Conservation (phyloP, 768 basidiomycete species). For the Lactarius evosmus region DNA sequence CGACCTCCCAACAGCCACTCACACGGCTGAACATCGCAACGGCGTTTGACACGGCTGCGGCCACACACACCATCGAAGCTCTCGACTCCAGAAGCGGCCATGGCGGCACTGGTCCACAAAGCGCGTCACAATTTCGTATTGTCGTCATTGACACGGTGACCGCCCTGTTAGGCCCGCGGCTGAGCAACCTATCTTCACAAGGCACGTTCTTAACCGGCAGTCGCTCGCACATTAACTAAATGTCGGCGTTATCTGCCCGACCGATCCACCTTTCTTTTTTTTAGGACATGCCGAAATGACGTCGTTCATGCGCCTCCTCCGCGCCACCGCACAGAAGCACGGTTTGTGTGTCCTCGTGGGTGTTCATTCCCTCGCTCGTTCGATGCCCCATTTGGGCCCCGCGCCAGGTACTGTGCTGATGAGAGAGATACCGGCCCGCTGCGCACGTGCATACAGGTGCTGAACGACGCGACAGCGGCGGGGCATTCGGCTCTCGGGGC, state of each 20-base stretch:
- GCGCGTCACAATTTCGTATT: constrained; percentile 34
- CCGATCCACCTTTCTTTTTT: background rate
- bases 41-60: constrained; percentile 11
- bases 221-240: background rate
- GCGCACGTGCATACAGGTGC: constrained; percentile 42
- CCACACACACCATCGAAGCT: constrained; percentile 13
- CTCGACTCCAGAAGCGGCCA: background rate
- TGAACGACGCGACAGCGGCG: constrained; percentile 37
- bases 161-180: constrained; percentile 55
- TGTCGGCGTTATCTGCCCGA: background rate
- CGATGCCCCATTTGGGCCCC: background rate
- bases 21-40: constrained; percentile 18
- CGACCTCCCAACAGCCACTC: background rate
- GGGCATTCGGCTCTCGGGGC: constrained; percentile 74
- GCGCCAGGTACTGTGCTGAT: background rate
- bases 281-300: constrained; percentile 68
- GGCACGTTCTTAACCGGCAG: constrained; percentile 33
- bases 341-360: constrained; percentile 54
- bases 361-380: constrained; percentile 12
- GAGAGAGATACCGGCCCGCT: background rate
- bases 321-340: constrained; percentile 44
- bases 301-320: constrained; percentile 64
- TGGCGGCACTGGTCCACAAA: background rate
- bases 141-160: constrained; percentile 68
- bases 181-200: constrained; percentile 65